Conservation (phyloP, 2,329 filamentous ascomycete genomes). For the Escovopsis sp. region DNA sequence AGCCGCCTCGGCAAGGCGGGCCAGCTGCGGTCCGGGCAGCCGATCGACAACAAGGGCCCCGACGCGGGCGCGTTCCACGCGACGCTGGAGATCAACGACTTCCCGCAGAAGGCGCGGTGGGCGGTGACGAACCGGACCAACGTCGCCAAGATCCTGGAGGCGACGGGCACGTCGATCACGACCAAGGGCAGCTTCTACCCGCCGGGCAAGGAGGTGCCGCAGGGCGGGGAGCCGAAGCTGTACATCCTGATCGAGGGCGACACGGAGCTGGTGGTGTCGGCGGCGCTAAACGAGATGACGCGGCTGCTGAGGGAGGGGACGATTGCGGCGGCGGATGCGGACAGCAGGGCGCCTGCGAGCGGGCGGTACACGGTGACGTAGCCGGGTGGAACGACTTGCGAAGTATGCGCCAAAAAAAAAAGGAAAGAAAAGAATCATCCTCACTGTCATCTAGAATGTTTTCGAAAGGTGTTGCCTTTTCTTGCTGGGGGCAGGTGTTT, state of each 20-base stretch:
- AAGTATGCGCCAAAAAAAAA: no score
- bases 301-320: conserved; percentile 81
- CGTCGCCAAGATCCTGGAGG: conserved; percentile 92
- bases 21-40: conserved; percentile 78
- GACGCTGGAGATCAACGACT: conserved; percentile 97
- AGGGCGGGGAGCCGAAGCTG: conserved; percentile 73
- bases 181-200: conserved; percentile 90
- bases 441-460: background rate
- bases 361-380: conserved; percentile 82
- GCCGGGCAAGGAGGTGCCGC: conserved; percentile 61
- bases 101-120: conserved; percentile 96
- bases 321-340: conserved; percentile 75
- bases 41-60: conserved; percentile 96
- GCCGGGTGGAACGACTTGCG: no score
- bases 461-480: no score
- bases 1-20: conserved; percentile 78
- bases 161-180: conserved; percentile 89
- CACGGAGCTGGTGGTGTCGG: conserved; percentile 80
- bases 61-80: conserved; percentile 95
- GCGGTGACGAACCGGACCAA: conserved; percentile 97
- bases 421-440: no score
- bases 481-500: background rate
- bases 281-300: conserved; percentile 81
- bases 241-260: conserved; percentile 98
- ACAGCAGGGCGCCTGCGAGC: conserved; percentile 61